Evolutionary conservation across 1,284 basidiomycete species (phyloP), one percentile per base, ranked within the genome.

Genomic region (Apiotrichum siamense): DNA sequence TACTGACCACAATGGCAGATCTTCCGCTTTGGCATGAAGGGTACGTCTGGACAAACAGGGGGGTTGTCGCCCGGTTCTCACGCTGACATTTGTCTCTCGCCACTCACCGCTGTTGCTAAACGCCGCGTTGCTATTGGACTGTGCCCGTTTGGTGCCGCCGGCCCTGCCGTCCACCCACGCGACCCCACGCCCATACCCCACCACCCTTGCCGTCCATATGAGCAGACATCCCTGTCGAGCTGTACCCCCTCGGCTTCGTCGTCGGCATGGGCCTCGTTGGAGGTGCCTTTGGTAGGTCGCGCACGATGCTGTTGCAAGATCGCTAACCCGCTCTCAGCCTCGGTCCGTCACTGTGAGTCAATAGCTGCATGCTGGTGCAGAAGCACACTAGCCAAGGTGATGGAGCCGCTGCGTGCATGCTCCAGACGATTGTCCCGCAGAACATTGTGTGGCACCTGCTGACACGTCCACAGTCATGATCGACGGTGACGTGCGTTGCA

Each of bases 211-310:
- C 3, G n/a, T 21, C 13, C 24, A 20, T 5, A 12, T 32, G 20
- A 15, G 3, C 17, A 44, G 72, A 74, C 59, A 64, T 74, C 44
- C 72, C 72, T 44, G 65, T 72, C 49, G 72, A 74, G 62, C 66
- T 73, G 24, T 74, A 73, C 60, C 72, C 72, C 11, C 70, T 74
- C 61, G 66, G 62, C 24, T 69, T 72, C 44, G 66, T 71, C 54
- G 70, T 72, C 23, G 63, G 52, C 31, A 64, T 64, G 27, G 72
- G 63, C 27, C 55, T 67, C 55, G 55, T 67, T 38, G 72, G 70
- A n/a, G 71, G 67, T 20, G 56, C 52, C 15, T 50, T 69, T 42
- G 69, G 65, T 67, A 39, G 55, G 65, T 59, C n/a, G n/a, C 45
- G 13, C 17, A 24, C 17, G 13, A 9, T 27, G 11, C 17, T 17